Evolutionary conservation across 495 filamentous ascomycete species (phyloP).

Genomic region (Pyrenula massariospora): DNA sequence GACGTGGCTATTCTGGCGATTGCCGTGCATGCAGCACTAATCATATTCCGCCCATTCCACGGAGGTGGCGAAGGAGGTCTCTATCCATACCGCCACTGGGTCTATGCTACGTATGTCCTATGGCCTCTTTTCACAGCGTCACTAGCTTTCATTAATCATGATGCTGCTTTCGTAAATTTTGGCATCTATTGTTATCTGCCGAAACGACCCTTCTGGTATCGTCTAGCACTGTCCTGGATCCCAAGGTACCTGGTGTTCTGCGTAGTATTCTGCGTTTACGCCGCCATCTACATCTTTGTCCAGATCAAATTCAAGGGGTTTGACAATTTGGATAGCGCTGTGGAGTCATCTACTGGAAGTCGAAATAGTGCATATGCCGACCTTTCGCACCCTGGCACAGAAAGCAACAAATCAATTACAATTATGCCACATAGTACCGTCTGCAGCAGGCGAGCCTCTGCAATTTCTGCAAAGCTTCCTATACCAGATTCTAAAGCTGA

Average conservation of each 20-base stretch:
- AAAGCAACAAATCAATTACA: background rate
- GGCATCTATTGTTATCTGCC: slow-evolving; percentile 60
- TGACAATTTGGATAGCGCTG: slow-evolving; percentile 2
- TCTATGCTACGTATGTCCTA: slow-evolving; percentile 40
- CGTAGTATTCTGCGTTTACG: slow-evolving; percentile 48
- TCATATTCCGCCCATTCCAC: slow-evolving; percentile 67
- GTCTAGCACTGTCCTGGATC: slow-evolving; percentile 55
- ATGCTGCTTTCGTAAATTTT: slow-evolving; percentile 40
- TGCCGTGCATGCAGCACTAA: slow-evolving; percentile 56
- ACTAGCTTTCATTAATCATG: slow-evolving; percentile 49
- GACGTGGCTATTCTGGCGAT: slow-evolving; percentile 61
- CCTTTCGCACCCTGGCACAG: background rate
- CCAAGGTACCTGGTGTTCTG: slow-evolving; percentile 59
- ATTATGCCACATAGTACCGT: background rate
- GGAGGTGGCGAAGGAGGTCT: slow-evolving; percentile 88
- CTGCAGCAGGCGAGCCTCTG: background rate
- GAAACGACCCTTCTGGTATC: slow-evolving; percentile 49
- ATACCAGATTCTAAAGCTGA: background rate
- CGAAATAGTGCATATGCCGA: background rate
- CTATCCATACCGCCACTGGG: slow-evolving; percentile 85
- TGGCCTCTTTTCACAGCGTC: slow-evolving; percentile 46
- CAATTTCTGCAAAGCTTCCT: background rate
- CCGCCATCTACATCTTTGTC: slow-evolving; percentile 58
- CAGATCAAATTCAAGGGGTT: slow-evolving; percentile 26
- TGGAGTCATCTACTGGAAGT: background rate